A percentile compares a stretch with the other conserved stretches of the same genome.
These are phyloP conservation scores for Venustampulla echinocandica DNA, from an alignment of 495 filamentous ascomycete genomes.

Conservation along the genomic window DNA sequence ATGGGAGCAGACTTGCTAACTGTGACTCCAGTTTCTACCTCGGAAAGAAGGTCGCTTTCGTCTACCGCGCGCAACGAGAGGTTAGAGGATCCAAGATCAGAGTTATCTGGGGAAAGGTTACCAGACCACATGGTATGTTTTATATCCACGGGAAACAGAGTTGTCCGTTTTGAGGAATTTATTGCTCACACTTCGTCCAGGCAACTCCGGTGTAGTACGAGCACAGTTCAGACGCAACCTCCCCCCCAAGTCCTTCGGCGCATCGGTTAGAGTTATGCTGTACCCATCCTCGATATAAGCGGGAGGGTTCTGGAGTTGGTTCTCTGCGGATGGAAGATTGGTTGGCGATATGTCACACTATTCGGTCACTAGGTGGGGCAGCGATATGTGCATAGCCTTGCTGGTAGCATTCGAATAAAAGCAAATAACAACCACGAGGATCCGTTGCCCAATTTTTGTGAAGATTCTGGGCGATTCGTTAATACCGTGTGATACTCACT, in stretches of 20 bases:
- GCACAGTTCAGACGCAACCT: constrained; percentile 94
- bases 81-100: constrained; percentile 92
- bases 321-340: constrained; percentile 10
- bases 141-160: not conserved
- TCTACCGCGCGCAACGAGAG: constrained; percentile 90
- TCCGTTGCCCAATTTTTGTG: too few relatives aligned
- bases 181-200: constrained; percentile 34
- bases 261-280: constrained; percentile 94
- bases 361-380: constrained; percentile 19
- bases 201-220: constrained; percentile 93
- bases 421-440: constrained; percentile 22
- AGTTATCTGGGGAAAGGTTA: constrained; percentile 99
- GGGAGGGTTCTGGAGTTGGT: constrained; percentile 20
- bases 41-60: constrained; percentile 94
- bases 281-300: constrained; percentile 78
- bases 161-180: too few relatives aligned
- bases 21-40: constrained; percentile 61
- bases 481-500: too few relatives aligned
- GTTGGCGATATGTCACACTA: constrained; percentile 16
- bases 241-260: constrained; percentile 91
- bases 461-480: too few relatives aligned
- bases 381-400: constrained; percentile 21
- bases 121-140: constrained; percentile 77
- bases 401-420: constrained; percentile 25
- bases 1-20: constrained; percentile 15